Conservation (phyloP, 441 rosid species). For the Adansonia madagascariensis region DNA sequence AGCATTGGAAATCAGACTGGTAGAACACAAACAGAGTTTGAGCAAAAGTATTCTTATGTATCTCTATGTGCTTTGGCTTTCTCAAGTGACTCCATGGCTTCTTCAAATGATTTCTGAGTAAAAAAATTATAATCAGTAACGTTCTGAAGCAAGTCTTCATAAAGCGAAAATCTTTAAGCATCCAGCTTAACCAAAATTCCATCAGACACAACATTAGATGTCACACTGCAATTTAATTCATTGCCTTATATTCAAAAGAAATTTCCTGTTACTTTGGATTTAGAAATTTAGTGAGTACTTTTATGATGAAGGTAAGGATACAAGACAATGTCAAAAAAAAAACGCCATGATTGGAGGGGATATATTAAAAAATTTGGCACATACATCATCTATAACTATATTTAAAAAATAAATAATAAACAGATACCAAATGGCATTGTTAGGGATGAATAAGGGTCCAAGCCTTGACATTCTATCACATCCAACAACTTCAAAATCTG, state of each 20-base stretch:
- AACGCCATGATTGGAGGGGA: background rate
- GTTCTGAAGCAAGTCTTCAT: background rate
- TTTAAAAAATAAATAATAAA: background rate
- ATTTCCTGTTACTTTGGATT: slow-evolving; percentile 3
- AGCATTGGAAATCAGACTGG: background rate
- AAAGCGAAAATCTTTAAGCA: background rate
- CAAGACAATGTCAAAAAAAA: background rate
- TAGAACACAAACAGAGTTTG: background rate
- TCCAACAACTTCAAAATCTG: background rate
- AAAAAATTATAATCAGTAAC: slow-evolving; percentile 23
- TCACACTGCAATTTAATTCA: background rate
- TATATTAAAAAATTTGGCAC: background rate
- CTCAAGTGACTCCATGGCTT: slow-evolving; percentile 72
- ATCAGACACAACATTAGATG: background rate
- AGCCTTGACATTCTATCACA: background rate
- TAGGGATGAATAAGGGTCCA: background rate
- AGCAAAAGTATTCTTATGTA: slow-evolving; percentile 18
- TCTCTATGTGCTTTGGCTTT: slow-evolving; percentile 58
- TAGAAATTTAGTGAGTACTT: background rate
- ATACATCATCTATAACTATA: background rate
- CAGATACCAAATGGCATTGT: background rate
- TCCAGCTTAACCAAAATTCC: background rate
- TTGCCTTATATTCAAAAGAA: background rate
- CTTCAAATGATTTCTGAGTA: slow-evolving; percentile 84
- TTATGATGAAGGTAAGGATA: background rate